phyloP scores from a whole-genome alignment of 2,329 filamentous ascomycete genomes.

The Lomentospora prolificans region DNA sequence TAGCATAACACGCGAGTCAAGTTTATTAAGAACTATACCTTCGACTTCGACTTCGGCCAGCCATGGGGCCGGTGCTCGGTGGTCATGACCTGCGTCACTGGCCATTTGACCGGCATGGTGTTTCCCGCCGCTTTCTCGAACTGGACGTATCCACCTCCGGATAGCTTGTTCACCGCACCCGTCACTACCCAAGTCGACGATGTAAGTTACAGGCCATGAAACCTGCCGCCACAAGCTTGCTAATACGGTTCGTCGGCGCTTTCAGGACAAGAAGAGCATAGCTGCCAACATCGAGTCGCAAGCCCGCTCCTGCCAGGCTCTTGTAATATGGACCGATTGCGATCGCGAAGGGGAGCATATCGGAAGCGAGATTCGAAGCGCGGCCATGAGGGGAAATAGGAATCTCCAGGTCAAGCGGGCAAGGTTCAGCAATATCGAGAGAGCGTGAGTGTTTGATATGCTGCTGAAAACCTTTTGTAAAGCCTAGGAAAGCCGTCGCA shows the following conservation, averaged over 20 bases:
- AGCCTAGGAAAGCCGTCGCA: slow-evolving; percentile 13
- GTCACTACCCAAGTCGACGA: slow-evolving; percentile 59
- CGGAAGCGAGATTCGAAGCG: slow-evolving; percentile 76
- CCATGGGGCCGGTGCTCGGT: slow-evolving; percentile 75
- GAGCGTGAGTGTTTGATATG: slow-evolving; percentile 43
- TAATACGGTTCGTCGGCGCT: background rate
- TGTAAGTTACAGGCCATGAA: too few species aligned
- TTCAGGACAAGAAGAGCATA: slow-evolving; percentile 66
- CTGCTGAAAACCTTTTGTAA: background rate
- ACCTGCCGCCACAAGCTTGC: too few species aligned
- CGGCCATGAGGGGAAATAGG: slow-evolving; percentile 65
- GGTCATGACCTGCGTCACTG: slow-evolving; percentile 87
- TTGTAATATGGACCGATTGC: slow-evolving; percentile 99
- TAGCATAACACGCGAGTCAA: slow-evolving; percentile 45
- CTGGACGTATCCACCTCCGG: slow-evolving; percentile 75
- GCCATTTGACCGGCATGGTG: slow-evolving; percentile 74
- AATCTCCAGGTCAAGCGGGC: slow-evolving; percentile 74
- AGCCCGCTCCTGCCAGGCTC: slow-evolving; percentile 58
- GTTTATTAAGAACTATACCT: slow-evolving; percentile 91
- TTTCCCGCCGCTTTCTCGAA: slow-evolving; percentile 65
- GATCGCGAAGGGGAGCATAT: slow-evolving; percentile 97
- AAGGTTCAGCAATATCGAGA: slow-evolving; percentile 90
- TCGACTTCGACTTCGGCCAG: slow-evolving; percentile 76
- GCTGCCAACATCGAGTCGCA: slow-evolving; percentile 77
- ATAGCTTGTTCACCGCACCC: slow-evolving; percentile 69